phyloP scores from a whole-genome alignment of 768 basidiomycete species.

The Lyophyllum decastes region DNA sequence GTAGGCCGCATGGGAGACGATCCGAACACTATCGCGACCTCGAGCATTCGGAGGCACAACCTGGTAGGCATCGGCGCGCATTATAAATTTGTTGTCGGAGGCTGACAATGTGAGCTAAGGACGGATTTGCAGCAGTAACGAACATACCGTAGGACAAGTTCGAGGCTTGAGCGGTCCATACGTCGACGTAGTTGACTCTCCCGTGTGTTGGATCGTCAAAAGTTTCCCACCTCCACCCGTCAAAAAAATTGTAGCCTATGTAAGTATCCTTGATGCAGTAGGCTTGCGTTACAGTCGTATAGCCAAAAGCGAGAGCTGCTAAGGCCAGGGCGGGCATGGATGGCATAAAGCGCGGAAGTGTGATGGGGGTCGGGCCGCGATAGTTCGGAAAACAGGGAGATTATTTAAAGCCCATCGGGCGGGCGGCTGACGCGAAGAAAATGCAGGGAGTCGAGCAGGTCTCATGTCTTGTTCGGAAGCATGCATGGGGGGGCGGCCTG shows the following conservation, averaged over 20 bases:
- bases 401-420: not conserved
- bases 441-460: not conserved
- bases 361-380: not conserved
- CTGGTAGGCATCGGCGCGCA: slow-evolving; percentile 52
- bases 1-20: slow-evolving; percentile 46
- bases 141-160: slow-evolving; percentile 51
- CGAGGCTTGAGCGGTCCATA: slow-evolving; percentile 35
- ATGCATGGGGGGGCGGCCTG: slow-evolving; percentile 4
- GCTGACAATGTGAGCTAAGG: slow-evolving; percentile 24
- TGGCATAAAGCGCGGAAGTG: slow-evolving; percentile 6
- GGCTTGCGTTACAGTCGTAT: not conserved
- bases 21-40: slow-evolving; percentile 61
- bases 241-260: slow-evolving; percentile 37
- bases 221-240: slow-evolving; percentile 50
- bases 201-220: slow-evolving; percentile 64
- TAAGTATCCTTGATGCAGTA: slow-evolving; percentile 14
- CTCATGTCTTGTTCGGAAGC: slow-evolving; percentile 7
- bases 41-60: slow-evolving; percentile 35
- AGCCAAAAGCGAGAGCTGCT: slow-evolving; percentile 3
- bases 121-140: not conserved
- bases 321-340: not conserved
- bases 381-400: not conserved
- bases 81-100: slow-evolving; percentile 46
- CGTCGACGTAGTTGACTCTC: slow-evolving; percentile 58
- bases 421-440: not conserved